Evolutionary conservation across 768 basidiomycete species (phyloP), one percentile per base, ranked within the genome.

Genomic region (Asterophora parasitica): DNA sequence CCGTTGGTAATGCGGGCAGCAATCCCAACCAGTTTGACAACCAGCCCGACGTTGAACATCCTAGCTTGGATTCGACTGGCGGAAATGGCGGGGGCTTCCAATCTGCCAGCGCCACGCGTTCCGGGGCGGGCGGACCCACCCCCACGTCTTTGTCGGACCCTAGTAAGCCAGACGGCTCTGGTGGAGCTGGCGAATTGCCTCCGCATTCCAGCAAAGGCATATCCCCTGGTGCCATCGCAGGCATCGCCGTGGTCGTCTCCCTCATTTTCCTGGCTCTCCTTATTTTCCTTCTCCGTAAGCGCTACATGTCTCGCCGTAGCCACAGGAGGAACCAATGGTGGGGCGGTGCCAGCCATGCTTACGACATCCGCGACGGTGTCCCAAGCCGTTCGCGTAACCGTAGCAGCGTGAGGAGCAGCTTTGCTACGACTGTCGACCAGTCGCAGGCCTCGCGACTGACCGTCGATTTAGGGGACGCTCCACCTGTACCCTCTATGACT

Each of bases 401-500:
- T 12, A 33, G 45, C 11, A 65, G 65, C 44, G 59, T 61, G 2
- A 71, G 81, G 41, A 84, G 82, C 62, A 84, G 82, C 64, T 85
- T 84, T 43, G 83, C 73, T 13, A 83, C 83, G 13, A 77, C 73
- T n/a, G 71, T 74, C 56, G 79, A 81, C 44, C 74, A 74, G 16
- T 68, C 68, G 9, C 53, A 44, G n/a, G 58, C 50, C 30, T 64
- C 58, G 31, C 62, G 46, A 19, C 58, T 52, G 35, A 51, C 35
- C 13, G 20, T 59, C 3, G 52, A 62, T 33, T 58, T 67, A 13
- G 51, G 55, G 33, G 50, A 49, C 27, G 51, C 67, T 9, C 77
- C 74, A 10, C 63, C 69, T 12, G 50, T 77, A 7, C 82, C 81
- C 5, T 76, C 78, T 4, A 77, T 75, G 74, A 79, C 74, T 13